Conservation (phyloP, 495 filamentous ascomycete genomes). For the Amniculicola lignicola region DNA sequence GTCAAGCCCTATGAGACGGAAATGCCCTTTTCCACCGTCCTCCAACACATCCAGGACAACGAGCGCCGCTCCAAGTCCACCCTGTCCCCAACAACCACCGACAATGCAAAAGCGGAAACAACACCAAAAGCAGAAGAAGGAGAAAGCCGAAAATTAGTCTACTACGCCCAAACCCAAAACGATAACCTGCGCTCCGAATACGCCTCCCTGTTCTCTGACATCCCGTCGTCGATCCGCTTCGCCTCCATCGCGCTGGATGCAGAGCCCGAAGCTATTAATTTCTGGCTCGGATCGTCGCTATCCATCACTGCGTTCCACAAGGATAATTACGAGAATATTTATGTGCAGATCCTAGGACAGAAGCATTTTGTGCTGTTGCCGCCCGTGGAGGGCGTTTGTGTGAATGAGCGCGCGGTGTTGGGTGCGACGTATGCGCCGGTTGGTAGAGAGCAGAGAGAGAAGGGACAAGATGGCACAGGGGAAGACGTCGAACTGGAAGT, state of each 20-base stretch:
- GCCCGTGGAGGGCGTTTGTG: conserved; percentile 58
- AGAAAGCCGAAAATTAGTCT: too few relatives aligned
- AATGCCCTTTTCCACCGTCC: conserved; percentile 41
- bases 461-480: conserved; percentile 6
- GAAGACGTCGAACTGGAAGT: conserved; percentile 33
- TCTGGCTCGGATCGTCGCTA: conserved; percentile 70
- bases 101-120: background rate
- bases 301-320: conserved; percentile 68
- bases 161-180: conserved; percentile 61
- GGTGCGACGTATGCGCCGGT: conserved; percentile 50
- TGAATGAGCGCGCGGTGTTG: conserved; percentile 55
- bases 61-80: background rate
- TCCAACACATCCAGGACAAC: conserved; percentile 35
- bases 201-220: conserved; percentile 51
- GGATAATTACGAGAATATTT: conserved; percentile 80
- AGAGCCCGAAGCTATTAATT: conserved; percentile 67
- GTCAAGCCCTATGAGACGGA: conserved; percentile 46
- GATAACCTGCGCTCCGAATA: conserved; percentile 74
- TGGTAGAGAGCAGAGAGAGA: background rate
- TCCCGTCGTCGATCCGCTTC: conserved; percentile 59
- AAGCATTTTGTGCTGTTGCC: conserved; percentile 72
- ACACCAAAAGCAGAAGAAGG: too few relatives aligned
- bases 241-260: conserved; percentile 62
- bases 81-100: background rate
- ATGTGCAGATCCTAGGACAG: conserved; percentile 64